These are phyloP conservation scores for Triticum turgidum DNA, from an alignment of 176 grass and related monocot genomes.

Conservation along the genomic window DNA sequence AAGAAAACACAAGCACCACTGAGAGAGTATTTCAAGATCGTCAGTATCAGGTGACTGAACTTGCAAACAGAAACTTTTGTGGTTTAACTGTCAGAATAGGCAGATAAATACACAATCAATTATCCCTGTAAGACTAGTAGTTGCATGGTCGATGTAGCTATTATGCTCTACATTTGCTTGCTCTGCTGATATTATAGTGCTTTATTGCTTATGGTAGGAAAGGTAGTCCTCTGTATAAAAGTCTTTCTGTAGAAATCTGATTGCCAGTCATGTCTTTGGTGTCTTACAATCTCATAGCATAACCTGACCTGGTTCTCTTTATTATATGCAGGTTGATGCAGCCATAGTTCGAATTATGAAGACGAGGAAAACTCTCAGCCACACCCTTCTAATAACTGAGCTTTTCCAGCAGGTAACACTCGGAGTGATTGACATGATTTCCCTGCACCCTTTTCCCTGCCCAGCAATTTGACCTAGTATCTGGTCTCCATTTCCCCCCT, in stretches of 20 bases:
- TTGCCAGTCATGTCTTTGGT: neutral
- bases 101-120: neutral
- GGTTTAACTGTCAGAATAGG: conserved; percentile 5
- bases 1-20: conserved; percentile 99
- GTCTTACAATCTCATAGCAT: neutral
- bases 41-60: conserved; percentile 79
- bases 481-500: neutral
- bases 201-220: neutral
- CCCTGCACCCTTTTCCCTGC: neutral
- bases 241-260: neutral
- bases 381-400: conserved; percentile 99
- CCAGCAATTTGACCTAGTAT: neutral
- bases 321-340: conserved; percentile 73
- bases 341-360: conserved; percentile 99
- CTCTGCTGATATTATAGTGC: neutral
- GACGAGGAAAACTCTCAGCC: conserved; percentile 93
- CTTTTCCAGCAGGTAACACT: conserved; percentile 86
- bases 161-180: neutral
- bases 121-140: neutral
- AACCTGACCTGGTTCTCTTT: conserved; percentile 11
- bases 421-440: neutral
- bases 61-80: neutral
- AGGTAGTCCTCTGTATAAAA: neutral
- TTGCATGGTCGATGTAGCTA: conserved; percentile 14
- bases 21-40: conserved; percentile 98